A percentile compares a stretch with the other conserved stretches of the same genome.
Conservation (phyloP, 192 early-diverging fungal genomes). For the Umbelopsis sp. region DNA sequence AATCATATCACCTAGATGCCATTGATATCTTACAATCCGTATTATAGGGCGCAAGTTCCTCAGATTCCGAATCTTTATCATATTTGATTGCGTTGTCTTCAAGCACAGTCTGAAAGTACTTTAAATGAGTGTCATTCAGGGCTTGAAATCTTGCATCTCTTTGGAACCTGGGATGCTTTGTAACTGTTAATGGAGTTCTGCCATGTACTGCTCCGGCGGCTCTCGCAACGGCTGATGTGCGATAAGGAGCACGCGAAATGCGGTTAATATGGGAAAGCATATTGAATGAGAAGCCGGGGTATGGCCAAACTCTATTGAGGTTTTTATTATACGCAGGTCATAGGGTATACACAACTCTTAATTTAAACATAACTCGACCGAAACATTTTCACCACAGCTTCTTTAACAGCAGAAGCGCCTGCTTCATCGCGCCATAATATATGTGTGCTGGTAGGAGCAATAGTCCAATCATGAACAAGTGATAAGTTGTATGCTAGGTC, state of each 20-base stretch:
- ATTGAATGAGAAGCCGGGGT: not conserved
- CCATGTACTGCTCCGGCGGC: not conserved
- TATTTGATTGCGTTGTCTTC: not conserved
- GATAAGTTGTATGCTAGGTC: constrained; percentile 10
- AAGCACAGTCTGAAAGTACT: not conserved
- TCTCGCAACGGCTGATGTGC: not conserved
- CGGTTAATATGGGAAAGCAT: constrained; percentile 5
- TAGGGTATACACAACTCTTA: no score
- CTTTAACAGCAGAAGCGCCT: not conserved
- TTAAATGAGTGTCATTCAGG: not conserved
- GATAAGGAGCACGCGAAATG: constrained; percentile 11
- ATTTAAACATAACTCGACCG: not conserved
- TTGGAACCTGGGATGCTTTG: not conserved
- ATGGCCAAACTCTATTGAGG: constrained; percentile 1
- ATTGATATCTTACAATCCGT: not conserved
- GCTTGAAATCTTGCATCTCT: constrained; percentile 4
- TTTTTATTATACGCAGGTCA: not conserved
- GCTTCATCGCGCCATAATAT: constrained; percentile 4
- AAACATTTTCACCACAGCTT: not conserved
- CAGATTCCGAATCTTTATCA: constrained; percentile 10
- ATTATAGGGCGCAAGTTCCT: not conserved
- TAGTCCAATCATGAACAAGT: not conserved
- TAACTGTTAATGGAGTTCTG: not conserved
- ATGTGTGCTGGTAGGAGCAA: not conserved
- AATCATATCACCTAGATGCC: not conserved